A percentile compares a stretch with the other conserved stretches of the same genome.
Evolutionary conservation across 2,329 filamentous ascomycete species (phyloP).

Genomic region (Verticillium nubilum): DNA sequence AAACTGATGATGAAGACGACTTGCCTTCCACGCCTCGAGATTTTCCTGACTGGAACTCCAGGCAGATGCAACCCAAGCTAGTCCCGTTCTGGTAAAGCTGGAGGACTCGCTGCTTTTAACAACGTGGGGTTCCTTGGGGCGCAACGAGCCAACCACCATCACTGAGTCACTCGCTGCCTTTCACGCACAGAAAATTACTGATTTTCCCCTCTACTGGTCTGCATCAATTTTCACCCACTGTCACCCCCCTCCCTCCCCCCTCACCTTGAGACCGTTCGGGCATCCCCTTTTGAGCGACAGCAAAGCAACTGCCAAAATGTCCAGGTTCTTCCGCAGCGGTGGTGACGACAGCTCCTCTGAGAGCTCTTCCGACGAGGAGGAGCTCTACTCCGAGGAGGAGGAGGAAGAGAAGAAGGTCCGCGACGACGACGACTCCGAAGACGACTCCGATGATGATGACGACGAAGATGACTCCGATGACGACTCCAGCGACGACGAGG

Average conservation of each 20-base stretch:
- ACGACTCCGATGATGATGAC: conserved; percentile 46
- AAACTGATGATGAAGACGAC: neutral
- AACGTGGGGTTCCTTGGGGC: neutral
- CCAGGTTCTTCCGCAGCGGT: conserved; percentile 84
- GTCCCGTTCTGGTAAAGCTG: neutral
- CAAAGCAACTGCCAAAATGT: conserved; percentile 57
- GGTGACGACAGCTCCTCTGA: conserved; percentile 91
- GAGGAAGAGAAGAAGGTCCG: conserved; percentile 51
- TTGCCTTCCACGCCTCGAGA: neutral
- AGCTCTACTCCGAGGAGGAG: conserved; percentile 80
- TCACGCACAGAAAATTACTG: neutral
- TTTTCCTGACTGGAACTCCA: neutral
- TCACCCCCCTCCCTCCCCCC: conserved; percentile 9
- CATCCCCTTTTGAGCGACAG: conserved; percentile 2
- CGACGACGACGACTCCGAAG: conserved; percentile 43
- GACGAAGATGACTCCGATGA: conserved; percentile 45
- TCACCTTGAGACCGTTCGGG: conserved; percentile 1
- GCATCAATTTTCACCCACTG: conserved; percentile 4
- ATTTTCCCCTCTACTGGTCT: neutral
- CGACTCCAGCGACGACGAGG: conserved; percentile 58
- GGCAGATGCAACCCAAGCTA: neutral
- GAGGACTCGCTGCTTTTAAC: neutral
- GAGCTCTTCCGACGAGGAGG: conserved; percentile 93
- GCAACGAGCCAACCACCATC: neutral
- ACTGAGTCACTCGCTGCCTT: neutral